phyloP scores from a whole-genome alignment of 2,329 filamentous ascomycete species.

The Ciborinia camelliae region DNA sequence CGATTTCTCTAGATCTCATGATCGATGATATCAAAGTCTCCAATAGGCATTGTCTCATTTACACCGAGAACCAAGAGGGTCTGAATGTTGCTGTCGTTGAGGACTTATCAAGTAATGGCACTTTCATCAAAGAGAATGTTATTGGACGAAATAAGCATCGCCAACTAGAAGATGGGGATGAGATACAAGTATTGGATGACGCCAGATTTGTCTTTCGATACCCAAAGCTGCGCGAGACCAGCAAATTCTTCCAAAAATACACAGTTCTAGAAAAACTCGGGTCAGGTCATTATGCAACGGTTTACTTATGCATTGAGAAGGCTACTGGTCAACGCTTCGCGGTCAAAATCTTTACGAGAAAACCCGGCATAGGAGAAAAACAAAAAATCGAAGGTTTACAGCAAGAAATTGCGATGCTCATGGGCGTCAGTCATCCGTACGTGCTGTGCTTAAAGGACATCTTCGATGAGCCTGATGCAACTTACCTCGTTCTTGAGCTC shows the following conservation, averaged over 20 bases:
- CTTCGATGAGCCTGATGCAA: constrained; percentile 85
- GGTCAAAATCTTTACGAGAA: constrained; percentile 92
- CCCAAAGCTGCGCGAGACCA: constrained; percentile 69
- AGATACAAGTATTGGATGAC: constrained; percentile 81
- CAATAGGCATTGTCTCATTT: constrained; percentile 75
- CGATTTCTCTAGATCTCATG: constrained; percentile 60
- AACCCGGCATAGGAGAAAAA: constrained; percentile 74
- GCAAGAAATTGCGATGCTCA: constrained; percentile 93
- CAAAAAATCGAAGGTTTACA: constrained; percentile 83
- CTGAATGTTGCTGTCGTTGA: constrained; percentile 74
- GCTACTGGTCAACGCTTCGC: constrained; percentile 77
- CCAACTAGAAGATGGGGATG: constrained; percentile 84
- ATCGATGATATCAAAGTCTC: constrained; percentile 78
- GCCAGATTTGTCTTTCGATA: constrained; percentile 88
- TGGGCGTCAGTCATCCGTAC: constrained; percentile 95
- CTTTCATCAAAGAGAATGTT: constrained; percentile 88
- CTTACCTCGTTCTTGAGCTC: constrained; percentile 88
- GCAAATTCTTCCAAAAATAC: constrained; percentile 82
- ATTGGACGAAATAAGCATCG: constrained; percentile 89
- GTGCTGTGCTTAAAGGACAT: constrained; percentile 92
- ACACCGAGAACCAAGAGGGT: constrained; percentile 56
- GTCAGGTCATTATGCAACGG: constrained; percentile 92
- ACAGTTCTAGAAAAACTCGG: constrained; percentile 79
- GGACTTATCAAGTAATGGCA: constrained; percentile 93
- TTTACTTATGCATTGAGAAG: constrained; percentile 88